phyloP scores from a whole-genome alignment of 345 rosid species.

The Iberis pinnata region DNA sequence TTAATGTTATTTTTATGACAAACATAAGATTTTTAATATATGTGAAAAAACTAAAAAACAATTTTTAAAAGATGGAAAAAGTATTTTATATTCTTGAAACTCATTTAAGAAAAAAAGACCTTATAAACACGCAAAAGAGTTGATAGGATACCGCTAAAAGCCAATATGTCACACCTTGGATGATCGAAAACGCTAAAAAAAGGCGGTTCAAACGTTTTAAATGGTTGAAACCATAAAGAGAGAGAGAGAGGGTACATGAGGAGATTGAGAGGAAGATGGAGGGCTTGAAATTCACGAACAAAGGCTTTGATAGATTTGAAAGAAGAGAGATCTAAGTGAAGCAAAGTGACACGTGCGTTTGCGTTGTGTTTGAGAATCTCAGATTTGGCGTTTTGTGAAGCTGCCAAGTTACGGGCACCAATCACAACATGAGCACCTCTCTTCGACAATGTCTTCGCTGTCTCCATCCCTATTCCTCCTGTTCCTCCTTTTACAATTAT shows the following conservation, averaged over 20 bases:
- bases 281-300: constrained; percentile 29
- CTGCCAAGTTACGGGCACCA: constrained; percentile 66
- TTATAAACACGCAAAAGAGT: too few species aligned
- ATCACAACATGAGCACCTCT: constrained; percentile 65
- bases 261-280: constrained; percentile 31
- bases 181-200: constrained; percentile 14
- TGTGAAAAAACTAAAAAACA: too few species aligned
- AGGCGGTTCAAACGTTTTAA: not conserved
- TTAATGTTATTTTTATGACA: too few species aligned
- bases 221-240: too few species aligned
- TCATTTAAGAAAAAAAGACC: too few species aligned
- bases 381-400: constrained; percentile 57
- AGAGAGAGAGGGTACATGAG: constrained; percentile 24
- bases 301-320: constrained; percentile 27
- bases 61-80: too few species aligned
- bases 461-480: constrained; percentile 87
- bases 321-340: constrained; percentile 32
- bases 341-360: constrained; percentile 30
- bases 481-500: constrained; percentile 56
- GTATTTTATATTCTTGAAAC: too few species aligned
- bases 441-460: constrained; percentile 63
- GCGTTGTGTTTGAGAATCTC: constrained; percentile 32
- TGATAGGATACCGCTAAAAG: not conserved
- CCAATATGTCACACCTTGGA: not conserved
- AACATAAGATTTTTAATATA: too few species aligned